Evolutionary conservation across 768 basidiomycete genomes (phyloP).

Genomic region (Mycena chlorophos): DNA sequence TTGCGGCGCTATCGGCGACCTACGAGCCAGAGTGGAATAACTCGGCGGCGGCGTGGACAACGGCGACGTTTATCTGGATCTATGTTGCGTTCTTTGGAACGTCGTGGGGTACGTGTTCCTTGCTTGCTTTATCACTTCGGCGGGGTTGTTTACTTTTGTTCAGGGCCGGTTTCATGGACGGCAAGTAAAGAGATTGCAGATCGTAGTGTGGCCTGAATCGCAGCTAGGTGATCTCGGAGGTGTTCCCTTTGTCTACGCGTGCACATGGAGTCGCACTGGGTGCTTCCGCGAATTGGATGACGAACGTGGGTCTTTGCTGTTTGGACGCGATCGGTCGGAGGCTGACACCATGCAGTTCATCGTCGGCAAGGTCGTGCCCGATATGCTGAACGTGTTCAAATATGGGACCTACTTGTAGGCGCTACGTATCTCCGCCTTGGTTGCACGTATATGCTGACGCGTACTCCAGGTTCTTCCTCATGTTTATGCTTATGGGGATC

Average conservation of each 20-base stretch:
- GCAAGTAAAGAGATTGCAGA: too few species aligned
- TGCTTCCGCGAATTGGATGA: constrained; percentile 43
- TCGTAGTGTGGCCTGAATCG: too few species aligned
- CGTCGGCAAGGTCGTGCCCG: constrained; percentile 32
- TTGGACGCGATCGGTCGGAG: neutral
- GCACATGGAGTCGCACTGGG: constrained; percentile 44
- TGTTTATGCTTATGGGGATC: constrained; percentile 30
- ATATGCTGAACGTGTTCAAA: constrained; percentile 34
- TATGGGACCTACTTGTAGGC: constrained; percentile 35
- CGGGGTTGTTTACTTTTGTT: constrained; percentile 4
- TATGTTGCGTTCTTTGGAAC: constrained; percentile 39
- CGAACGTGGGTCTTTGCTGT: constrained; percentile 25
- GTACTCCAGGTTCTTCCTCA: constrained; percentile 26
- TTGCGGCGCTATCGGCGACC: constrained; percentile 14
- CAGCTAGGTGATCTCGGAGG: constrained; percentile 36
- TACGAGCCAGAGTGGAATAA: constrained; percentile 26
- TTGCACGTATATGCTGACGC: too few species aligned
- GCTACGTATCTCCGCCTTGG: neutral
- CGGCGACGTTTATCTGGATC: constrained; percentile 39
- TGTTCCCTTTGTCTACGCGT: constrained; percentile 43
- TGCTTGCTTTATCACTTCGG: neutral
- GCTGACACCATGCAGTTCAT: constrained; percentile 12
- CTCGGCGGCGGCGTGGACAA: constrained; percentile 29
- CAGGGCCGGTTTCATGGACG: constrained; percentile 26
- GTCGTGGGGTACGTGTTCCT: constrained; percentile 29